Percentiles rank a stretch among this genome's conserved stretches.
Conservation (phyloP, 1,284 basidiomycete species). For the Ganoderma sinense region DNA sequence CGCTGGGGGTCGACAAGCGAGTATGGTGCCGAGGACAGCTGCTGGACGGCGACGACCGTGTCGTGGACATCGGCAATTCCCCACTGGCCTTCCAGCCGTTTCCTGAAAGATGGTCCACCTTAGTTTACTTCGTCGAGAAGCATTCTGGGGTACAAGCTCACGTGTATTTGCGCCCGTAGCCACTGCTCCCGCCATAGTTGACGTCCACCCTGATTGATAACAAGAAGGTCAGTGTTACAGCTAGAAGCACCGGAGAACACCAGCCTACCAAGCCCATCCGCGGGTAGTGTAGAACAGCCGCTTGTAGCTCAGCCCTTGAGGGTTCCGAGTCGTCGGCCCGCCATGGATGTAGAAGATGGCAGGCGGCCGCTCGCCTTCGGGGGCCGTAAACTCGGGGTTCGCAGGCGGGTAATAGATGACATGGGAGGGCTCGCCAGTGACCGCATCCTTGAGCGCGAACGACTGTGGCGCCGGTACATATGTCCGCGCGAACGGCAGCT, state of each 20-base stretch:
- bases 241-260: background rate
- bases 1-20: conserved; percentile 62
- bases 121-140: background rate
- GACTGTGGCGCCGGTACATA: conserved; percentile 56
- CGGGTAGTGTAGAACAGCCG: conserved; percentile 73
- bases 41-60: conserved; percentile 57
- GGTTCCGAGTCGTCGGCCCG: conserved; percentile 62
- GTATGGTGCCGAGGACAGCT: conserved; percentile 51
- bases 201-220: conserved; percentile 61
- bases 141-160: conserved; percentile 30
- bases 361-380: conserved; percentile 65
- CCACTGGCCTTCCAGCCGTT: conserved; percentile 69
- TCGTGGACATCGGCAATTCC: conserved; percentile 73
- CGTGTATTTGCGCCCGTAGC: conserved; percentile 68
- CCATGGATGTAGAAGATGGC: conserved; percentile 71
- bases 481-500: conserved; percentile 34
- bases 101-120: conserved; percentile 40
- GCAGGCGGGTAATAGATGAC: conserved; percentile 68
- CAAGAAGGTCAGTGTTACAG: background rate
- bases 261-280: conserved; percentile 65
- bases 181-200: conserved; percentile 75
- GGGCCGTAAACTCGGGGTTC: conserved; percentile 64
- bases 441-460: conserved; percentile 48
- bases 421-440: conserved; percentile 53
- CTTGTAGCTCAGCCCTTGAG: conserved; percentile 56